A percentile compares a stretch with the other conserved stretches of the same genome.
phyloP scores from a whole-genome alignment of 352 stramenopile species.

The Globisporangium nunn region DNA sequence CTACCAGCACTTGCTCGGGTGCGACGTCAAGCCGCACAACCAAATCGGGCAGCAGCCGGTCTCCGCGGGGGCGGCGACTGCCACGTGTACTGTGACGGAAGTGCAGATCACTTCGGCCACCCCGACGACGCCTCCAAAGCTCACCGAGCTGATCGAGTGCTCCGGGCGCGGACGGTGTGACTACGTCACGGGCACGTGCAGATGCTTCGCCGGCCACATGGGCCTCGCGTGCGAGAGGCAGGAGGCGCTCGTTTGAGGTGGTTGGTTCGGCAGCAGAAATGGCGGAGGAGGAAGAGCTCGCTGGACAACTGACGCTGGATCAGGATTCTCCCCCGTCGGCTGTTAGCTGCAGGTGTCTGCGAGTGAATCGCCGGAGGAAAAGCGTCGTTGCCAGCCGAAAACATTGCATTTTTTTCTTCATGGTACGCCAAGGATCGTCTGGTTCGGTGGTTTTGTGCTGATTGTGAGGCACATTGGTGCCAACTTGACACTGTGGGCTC shows the following conservation, averaged over 20 bases:
- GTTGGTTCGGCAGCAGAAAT: neutral
- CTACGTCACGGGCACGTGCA: constrained; percentile 38
- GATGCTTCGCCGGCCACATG: constrained; percentile 70
- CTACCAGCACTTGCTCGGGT: constrained; percentile 48
- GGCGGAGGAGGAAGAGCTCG: neutral
- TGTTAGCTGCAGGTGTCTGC: too few species aligned
- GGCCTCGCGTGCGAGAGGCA: constrained; percentile 67
- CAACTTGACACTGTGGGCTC: too few species aligned
- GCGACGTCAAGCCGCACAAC: constrained; percentile 30
- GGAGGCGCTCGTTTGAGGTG: constrained; percentile 38
- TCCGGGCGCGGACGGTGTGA: constrained; percentile 58
- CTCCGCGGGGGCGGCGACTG: neutral
- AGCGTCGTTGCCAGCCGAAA: too few species aligned
- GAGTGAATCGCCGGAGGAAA: too few species aligned
- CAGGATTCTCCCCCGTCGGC: too few species aligned
- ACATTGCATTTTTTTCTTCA: too few species aligned
- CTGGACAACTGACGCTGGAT: too few species aligned
- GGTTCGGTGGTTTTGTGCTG: too few species aligned
- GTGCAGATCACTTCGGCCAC: constrained; percentile 8
- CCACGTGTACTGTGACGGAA: constrained; percentile 32
- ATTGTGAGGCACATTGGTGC: too few species aligned
- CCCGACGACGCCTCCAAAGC: constrained; percentile 6
- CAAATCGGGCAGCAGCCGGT: constrained; percentile 32
- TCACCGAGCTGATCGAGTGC: constrained; percentile 52
- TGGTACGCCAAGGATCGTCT: too few species aligned